phyloP scores from a whole-genome alignment of 2,329 filamentous ascomycete genomes.

The Fusarium albosuccineum region DNA sequence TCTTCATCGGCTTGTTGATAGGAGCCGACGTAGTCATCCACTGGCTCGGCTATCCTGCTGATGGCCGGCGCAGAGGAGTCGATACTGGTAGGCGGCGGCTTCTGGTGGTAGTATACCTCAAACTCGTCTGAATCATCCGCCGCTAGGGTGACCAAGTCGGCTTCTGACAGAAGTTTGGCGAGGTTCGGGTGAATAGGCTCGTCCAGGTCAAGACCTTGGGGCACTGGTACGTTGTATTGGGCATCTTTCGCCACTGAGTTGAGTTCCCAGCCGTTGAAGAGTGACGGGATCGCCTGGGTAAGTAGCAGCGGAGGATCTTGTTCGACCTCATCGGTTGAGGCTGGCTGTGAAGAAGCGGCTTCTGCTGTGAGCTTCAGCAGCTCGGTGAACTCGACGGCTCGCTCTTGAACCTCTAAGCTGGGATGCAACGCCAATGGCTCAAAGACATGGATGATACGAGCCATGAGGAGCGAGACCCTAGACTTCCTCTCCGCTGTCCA shows the following conservation, averaged over 20 bases:
- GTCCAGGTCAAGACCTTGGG: slow-evolving; percentile 81
- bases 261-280: slow-evolving; percentile 88
- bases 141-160: slow-evolving; percentile 62
- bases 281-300: slow-evolving; percentile 88
- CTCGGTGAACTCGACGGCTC: slow-evolving; percentile 92
- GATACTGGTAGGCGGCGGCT: slow-evolving; percentile 63
- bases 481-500: slow-evolving; percentile 84
- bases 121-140: slow-evolving; percentile 75
- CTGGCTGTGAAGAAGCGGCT: slow-evolving; percentile 76
- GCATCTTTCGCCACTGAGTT: slow-evolving; percentile 90
- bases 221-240: slow-evolving; percentile 87
- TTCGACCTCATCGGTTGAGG: slow-evolving; percentile 64
- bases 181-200: slow-evolving; percentile 84
- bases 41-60: slow-evolving; percentile 63
- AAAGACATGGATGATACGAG: slow-evolving; percentile 83
- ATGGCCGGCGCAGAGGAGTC: slow-evolving; percentile 67
- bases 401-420: slow-evolving; percentile 92
- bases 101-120: slow-evolving; percentile 73
- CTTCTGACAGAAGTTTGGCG: slow-evolving; percentile 72
- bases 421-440: slow-evolving; percentile 86
- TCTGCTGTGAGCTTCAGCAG: slow-evolving; percentile 89
- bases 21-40: slow-evolving; percentile 63
- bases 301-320: slow-evolving; percentile 85
- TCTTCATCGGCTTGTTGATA: slow-evolving; percentile 74
- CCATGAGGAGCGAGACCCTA: slow-evolving; percentile 81